These are phyloP conservation scores for Pseudohalonectria lignicola DNA, from an alignment of 2,329 filamentous ascomycete genomes.

Conservation along the genomic window DNA sequence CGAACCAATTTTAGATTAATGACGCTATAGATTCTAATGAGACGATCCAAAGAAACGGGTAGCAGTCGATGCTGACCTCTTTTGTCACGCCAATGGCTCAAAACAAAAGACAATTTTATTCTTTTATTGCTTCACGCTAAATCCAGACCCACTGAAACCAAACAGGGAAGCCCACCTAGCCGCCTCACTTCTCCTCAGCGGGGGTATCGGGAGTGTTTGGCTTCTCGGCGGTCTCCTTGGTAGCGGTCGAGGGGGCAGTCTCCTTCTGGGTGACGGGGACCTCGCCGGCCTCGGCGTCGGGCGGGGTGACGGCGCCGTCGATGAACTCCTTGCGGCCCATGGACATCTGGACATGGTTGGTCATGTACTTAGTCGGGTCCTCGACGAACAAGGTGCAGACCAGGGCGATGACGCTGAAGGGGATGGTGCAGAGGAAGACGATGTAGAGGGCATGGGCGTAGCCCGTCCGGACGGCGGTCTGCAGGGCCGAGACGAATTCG, in stretches of 20 bases:
- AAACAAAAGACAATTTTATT: too few species aligned
- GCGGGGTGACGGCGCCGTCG: background rate
- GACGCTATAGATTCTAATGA: too few species aligned
- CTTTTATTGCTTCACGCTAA: too few species aligned
- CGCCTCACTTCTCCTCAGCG: background rate
- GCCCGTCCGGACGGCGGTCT: conserved; percentile 21
- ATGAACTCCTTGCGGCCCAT: background rate
- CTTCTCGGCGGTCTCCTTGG: background rate
- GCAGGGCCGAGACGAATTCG: conserved; percentile 19
- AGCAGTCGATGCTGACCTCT: too few species aligned
- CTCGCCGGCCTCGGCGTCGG: background rate
- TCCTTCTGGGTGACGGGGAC: too few species aligned
- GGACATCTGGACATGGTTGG: conserved; percentile 5
- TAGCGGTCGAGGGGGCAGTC: background rate
- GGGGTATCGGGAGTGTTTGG: background rate
- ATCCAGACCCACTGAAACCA: too few species aligned
- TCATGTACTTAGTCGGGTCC: conserved; percentile 6
- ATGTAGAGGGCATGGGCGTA: conserved; percentile 28
- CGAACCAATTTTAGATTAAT: too few species aligned
- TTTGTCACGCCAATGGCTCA: too few species aligned
- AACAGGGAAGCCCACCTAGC: too few species aligned
- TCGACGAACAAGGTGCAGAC: conserved; percentile 6
- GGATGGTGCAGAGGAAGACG: conserved; percentile 27
- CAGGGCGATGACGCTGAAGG: conserved; percentile 22
- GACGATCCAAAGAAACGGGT: too few species aligned